A percentile compares a stretch with the other conserved stretches of the same genome.
Evolutionary conservation across 768 basidiomycete genomes (phyloP).

Genomic region (Macrolepiota dolichaula): DNA sequence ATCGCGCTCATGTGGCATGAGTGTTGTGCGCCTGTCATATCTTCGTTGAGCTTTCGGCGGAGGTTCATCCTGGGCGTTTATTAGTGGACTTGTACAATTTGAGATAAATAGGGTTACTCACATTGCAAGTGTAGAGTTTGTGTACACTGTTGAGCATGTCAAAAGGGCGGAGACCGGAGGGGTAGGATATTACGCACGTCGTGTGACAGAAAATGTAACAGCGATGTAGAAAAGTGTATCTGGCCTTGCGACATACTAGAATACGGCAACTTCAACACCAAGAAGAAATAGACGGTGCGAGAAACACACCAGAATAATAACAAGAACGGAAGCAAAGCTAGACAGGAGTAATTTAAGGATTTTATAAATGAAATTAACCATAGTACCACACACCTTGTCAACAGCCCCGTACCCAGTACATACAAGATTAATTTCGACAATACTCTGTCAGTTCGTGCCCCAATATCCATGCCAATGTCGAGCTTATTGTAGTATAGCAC

Average conservation of each 20-base stretch:
- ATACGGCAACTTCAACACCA: background rate
- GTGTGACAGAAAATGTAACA: slow-evolving; percentile 27
- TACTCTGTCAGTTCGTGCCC: slow-evolving; percentile 20
- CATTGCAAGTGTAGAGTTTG: slow-evolving; percentile 19
- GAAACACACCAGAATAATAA: slow-evolving; percentile 23
- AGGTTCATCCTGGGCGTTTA: background rate
- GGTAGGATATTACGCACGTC: slow-evolving; percentile 18
- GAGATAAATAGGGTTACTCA: background rate
- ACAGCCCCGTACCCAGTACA: slow-evolving; percentile 27
- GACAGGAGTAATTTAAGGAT: background rate
- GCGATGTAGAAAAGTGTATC: slow-evolving; percentile 27
- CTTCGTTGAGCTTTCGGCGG: background rate
- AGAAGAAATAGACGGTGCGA: background rate
- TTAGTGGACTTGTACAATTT: background rate
- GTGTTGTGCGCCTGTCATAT: background rate
- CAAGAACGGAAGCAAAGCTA: slow-evolving; percentile 27
- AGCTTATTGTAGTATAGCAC: slow-evolving; percentile 25
- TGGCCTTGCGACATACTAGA: slow-evolving; percentile 27
- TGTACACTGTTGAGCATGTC: slow-evolving; percentile 12
- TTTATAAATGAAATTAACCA: background rate
- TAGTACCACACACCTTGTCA: slow-evolving; percentile 22
- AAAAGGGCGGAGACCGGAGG: background rate
- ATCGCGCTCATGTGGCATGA: background rate
- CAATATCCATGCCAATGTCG: background rate
- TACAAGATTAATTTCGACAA: slow-evolving; percentile 27